Percentiles rank a stretch among this genome's conserved stretches.
These are phyloP conservation scores for Diaporthe helianthi DNA, from an alignment of 2,329 filamentous ascomycete genomes.

Conservation along the genomic window DNA sequence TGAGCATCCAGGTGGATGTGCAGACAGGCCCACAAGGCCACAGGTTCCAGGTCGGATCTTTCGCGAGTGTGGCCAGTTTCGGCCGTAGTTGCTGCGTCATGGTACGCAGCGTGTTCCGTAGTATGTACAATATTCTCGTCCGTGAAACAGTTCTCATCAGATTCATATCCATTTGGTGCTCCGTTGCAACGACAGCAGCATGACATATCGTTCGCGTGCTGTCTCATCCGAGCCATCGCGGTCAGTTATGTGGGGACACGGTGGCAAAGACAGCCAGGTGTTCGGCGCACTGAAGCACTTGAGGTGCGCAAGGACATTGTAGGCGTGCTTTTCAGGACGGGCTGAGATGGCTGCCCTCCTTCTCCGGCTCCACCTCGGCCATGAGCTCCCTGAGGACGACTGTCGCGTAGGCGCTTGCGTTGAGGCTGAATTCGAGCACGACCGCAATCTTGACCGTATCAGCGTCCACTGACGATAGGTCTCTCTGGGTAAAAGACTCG, in stretches of 20 bases:
- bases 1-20: background rate
- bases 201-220: background rate
- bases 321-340: background rate
- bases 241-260: background rate
- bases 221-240: background rate
- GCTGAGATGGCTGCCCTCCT: constrained; percentile 27
- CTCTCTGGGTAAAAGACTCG: constrained; percentile 37
- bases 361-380: constrained; percentile 32
- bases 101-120: background rate
- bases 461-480: constrained; percentile 36
- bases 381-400: constrained; percentile 48
- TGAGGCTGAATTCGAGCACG: constrained; percentile 46
- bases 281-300: background rate
- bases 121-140: background rate
- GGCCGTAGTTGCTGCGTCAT: background rate
- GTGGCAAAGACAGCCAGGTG: background rate
- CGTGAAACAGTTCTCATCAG: background rate
- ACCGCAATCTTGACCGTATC: constrained; percentile 45
- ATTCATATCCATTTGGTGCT: background rate
- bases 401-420: constrained; percentile 48
- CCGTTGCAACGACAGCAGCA: background rate
- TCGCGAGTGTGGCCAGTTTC: background rate
- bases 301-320: background rate
- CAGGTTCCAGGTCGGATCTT: background rate
- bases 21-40: background rate